Conservation (phyloP, 495 filamentous ascomycete species). For the Friedmanniomyces endolithicus region DNA sequence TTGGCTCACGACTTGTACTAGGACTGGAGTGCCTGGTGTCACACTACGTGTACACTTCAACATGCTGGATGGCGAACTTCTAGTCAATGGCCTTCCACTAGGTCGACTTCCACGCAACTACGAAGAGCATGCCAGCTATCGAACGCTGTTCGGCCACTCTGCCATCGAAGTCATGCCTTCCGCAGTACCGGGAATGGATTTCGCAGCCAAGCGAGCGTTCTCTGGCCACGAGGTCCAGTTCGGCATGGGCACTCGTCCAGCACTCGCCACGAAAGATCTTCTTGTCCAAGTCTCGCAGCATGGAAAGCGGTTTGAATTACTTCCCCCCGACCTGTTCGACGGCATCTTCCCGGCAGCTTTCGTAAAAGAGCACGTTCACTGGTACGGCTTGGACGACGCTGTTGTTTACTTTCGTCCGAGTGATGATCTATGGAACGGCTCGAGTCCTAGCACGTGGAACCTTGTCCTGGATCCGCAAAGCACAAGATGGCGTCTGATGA, state of each 20-base stretch:
- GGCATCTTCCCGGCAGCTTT: slow-evolving; percentile 38
- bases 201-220: slow-evolving; percentile 27
- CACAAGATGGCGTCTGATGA: neutral
- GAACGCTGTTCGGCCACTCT: slow-evolving; percentile 34
- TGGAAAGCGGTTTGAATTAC: slow-evolving; percentile 30
- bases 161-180: slow-evolving; percentile 34
- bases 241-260: slow-evolving; percentile 21
- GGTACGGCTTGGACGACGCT: slow-evolving; percentile 39
- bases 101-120: slow-evolving; percentile 39
- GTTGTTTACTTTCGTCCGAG: slow-evolving; percentile 41
- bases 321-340: slow-evolving; percentile 34
- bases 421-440: slow-evolving; percentile 32
- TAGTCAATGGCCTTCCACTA: slow-evolving; percentile 44
- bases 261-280: slow-evolving; percentile 13
- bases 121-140: slow-evolving; percentile 32
- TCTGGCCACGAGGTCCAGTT: slow-evolving; percentile 33
- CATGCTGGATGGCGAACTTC: slow-evolving; percentile 42
- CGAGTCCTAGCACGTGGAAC: neutral
- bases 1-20: slow-evolving; percentile 28
- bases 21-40: slow-evolving; percentile 3
- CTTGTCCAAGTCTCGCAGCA: slow-evolving; percentile 18
- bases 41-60: slow-evolving; percentile 37
- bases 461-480: neutral
- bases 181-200: slow-evolving; percentile 35
- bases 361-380: slow-evolving; percentile 41